Evolutionary conservation across 1,284 basidiomycete genomes (phyloP).

Genomic region (Cryptococcus sp.): DNA sequence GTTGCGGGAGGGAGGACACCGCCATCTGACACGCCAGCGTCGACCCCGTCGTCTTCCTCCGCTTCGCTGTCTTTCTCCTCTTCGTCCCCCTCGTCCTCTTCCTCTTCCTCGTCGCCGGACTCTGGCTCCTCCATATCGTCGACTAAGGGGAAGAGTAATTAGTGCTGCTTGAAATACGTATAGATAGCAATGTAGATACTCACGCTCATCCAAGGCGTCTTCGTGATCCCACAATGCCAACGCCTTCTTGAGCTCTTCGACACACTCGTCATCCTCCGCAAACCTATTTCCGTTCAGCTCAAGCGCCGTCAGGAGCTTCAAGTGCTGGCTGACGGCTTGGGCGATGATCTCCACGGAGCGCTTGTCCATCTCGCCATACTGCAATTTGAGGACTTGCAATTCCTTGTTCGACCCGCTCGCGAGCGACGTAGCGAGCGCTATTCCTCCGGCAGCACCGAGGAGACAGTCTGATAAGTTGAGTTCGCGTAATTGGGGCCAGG

Average conservation of each 20-base stretch:
- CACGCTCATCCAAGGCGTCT: slow-evolving; percentile 72
- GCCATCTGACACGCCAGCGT: slow-evolving; percentile 29
- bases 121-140: slow-evolving; percentile 68
- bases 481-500: slow-evolving; percentile 70
- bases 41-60: slow-evolving; percentile 42
- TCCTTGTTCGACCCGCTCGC: slow-evolving; percentile 67
- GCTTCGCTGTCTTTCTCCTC: slow-evolving; percentile 51
- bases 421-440: slow-evolving; percentile 66
- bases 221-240: slow-evolving; percentile 75
- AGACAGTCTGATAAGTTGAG: slow-evolving; percentile 94
- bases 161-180: not conserved
- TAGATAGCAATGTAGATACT: slow-evolving; percentile 22
- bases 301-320: slow-evolving; percentile 63
- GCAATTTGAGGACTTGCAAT: slow-evolving; percentile 73
- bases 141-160: slow-evolving; percentile 31
- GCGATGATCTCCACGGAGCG: slow-evolving; percentile 69
- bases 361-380: slow-evolving; percentile 85
- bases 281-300: slow-evolving; percentile 88
- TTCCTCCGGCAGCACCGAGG: slow-evolving; percentile 64
- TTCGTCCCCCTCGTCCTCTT: slow-evolving; percentile 45
- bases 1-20: slow-evolving; percentile 28
- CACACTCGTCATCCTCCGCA: slow-evolving; percentile 75
- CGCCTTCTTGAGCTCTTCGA: slow-evolving; percentile 65
- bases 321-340: slow-evolving; percentile 63
- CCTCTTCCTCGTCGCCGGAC: slow-evolving; percentile 56